Percentiles rank a stretch among this genome's conserved stretches.
Conservation (phyloP, 345 rosid species). For the Melastoma malabathricum region DNA sequence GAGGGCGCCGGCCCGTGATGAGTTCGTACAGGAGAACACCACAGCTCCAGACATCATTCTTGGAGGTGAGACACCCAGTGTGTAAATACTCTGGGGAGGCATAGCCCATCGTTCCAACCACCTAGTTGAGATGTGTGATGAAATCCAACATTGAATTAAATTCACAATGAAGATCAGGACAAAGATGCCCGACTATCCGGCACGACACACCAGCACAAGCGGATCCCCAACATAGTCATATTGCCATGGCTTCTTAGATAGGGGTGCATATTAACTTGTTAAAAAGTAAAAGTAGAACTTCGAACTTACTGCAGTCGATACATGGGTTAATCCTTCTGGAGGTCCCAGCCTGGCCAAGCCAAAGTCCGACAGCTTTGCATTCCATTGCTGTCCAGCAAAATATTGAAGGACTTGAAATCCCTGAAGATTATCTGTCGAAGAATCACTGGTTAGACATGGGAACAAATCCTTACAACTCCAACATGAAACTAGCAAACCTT, state of each 20-base stretch:
- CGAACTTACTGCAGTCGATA: constrained; percentile 67
- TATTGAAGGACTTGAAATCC: constrained; percentile 85
- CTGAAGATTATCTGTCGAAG: constrained; percentile 57
- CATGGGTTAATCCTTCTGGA: constrained; percentile 78
- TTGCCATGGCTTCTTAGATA: too few species aligned
- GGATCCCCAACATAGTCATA: too few species aligned
- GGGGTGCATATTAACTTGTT: too few species aligned
- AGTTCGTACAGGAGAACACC: constrained; percentile 93
- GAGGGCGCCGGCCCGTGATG: constrained; percentile 72
- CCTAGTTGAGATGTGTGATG: constrained; percentile 25
- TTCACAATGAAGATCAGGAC: neutral
- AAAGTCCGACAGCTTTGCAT: constrained; percentile 91
- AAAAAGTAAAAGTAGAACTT: neutral
- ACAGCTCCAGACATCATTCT: constrained; percentile 86
- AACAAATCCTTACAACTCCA: neutral
- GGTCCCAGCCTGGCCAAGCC: constrained; percentile 96
- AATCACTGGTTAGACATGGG: neutral
- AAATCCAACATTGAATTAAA: too few species aligned
- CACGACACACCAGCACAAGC: too few species aligned
- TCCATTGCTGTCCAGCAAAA: constrained; percentile 77
- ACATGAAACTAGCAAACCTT: too few species aligned
- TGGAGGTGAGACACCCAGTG: constrained; percentile 70
- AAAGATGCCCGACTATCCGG: neutral
- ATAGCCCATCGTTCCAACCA: constrained; percentile 90
- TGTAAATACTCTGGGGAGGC: constrained; percentile 83